Conservation (phyloP, 192 early-diverging fungal genomes). For the Rhizophagus prolifer region DNA sequence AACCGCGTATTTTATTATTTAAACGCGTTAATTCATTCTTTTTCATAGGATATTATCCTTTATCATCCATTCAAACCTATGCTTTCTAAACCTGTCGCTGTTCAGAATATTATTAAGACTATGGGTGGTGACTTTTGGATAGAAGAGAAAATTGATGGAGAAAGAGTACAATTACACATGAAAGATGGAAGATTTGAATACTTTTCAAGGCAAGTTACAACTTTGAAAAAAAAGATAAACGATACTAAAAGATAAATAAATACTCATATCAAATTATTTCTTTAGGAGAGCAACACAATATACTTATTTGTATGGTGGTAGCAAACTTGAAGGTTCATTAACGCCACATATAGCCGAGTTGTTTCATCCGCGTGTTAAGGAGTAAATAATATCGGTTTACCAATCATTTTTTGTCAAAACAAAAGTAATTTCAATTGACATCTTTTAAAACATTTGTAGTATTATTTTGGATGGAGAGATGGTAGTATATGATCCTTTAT, state of each 20-base stretch:
- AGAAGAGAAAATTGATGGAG: slow-evolving; percentile 83
- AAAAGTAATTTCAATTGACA: neutral
- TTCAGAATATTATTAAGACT: slow-evolving; percentile 44
- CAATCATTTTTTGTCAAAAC: neutral
- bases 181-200: slow-evolving; percentile 50
- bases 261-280: slow-evolving; percentile 1
- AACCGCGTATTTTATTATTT: neutral
- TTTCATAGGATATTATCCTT: slow-evolving; percentile 49
- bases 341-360: slow-evolving; percentile 53
- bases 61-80: slow-evolving; percentile 71
- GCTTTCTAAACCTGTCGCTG: slow-evolving; percentile 54
- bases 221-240: neutral
- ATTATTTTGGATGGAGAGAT: slow-evolving; percentile 83
- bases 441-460: slow-evolving; percentile 35
- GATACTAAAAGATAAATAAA: neutral
- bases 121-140: slow-evolving; percentile 67
- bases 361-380: slow-evolving; percentile 48
- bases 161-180: slow-evolving; percentile 72
- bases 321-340: slow-evolving; percentile 53
- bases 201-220: slow-evolving; percentile 51
- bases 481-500: slow-evolving; percentile 68
- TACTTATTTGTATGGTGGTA: slow-evolving; percentile 66
- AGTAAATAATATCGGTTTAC: slow-evolving; percentile 29
- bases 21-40: slow-evolving; percentile 4
- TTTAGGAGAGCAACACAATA: slow-evolving; percentile 69